These are phyloP conservation scores for Tarenaya hassleriana DNA, from an alignment of 345 rosid species.

Conservation along the genomic window DNA sequence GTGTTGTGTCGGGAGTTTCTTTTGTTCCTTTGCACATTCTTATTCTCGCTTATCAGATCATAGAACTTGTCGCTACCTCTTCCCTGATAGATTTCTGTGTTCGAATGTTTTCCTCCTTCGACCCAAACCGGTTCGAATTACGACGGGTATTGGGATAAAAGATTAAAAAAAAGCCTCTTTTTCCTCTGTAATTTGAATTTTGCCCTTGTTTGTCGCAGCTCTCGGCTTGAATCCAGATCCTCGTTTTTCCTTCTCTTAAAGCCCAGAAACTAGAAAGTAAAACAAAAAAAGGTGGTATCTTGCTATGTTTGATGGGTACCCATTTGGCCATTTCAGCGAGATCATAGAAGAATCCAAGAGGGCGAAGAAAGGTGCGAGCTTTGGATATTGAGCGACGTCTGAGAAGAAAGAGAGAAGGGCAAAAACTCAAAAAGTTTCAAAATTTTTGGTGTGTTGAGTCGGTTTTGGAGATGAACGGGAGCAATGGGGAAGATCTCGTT, in stretches of 20 bases:
- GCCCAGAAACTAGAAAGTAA: slow-evolving; percentile 19
- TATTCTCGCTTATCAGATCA: slow-evolving; percentile 14
- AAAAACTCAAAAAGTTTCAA: not conserved
- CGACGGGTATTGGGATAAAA: not conserved
- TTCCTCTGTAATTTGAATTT: slow-evolving; percentile 6
- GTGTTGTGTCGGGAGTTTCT: slow-evolving; percentile 13
- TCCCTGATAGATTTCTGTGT: slow-evolving; percentile 14
- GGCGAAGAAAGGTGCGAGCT: slow-evolving; percentile 4
- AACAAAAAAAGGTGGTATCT: slow-evolving; percentile 16
- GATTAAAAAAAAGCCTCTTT: not conserved
- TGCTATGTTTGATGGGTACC: slow-evolving; percentile 15
- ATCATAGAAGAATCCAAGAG: slow-evolving; percentile 16
- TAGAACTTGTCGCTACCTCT: slow-evolving; percentile 21
- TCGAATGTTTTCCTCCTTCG: not conserved
- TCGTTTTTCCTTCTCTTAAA: slow-evolving; percentile 6
- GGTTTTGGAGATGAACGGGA: slow-evolving; percentile 43
- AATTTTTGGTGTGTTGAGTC: slow-evolving; percentile 4
- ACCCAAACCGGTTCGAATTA: not conserved
- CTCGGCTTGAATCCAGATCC: slow-evolving; percentile 25
- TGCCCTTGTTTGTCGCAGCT: slow-evolving; percentile 8
- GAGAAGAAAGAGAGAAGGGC: slow-evolving; percentile 5
- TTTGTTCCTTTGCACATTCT: slow-evolving; percentile 21
- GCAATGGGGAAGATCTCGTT: slow-evolving; percentile 38
- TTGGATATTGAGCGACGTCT: slow-evolving; percentile 12
- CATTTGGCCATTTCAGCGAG: slow-evolving; percentile 18